These are phyloP conservation scores for Nannochloris sp. DNA, from an alignment of 139 green algal genomes.

Conservation along the genomic window DNA sequence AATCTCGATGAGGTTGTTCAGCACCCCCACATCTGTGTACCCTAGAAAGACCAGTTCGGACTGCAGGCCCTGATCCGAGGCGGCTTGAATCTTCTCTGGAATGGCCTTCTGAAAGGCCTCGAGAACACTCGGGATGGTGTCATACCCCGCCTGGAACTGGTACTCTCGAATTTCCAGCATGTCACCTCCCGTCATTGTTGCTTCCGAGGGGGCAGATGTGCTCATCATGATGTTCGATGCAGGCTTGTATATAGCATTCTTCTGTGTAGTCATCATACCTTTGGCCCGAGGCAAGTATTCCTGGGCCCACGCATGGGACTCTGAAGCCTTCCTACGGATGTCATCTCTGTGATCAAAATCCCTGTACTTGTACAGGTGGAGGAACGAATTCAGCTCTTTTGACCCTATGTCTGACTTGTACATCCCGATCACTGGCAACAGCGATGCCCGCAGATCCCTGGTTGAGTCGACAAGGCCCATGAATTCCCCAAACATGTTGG, in stretches of 20 bases:
- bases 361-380: slow-evolving; percentile 29
- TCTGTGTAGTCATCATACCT: slow-evolving; percentile 3
- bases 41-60: slow-evolving; percentile 54
- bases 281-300: neutral
- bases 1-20: slow-evolving; percentile 53
- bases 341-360: slow-evolving; percentile 23
- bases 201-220: no score
- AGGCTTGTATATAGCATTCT: slow-evolving; percentile 18
- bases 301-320: slow-evolving; percentile 9
- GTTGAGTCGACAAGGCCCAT: no score
- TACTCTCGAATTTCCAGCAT: slow-evolving; percentile 68
- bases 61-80: slow-evolving; percentile 17
- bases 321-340: slow-evolving; percentile 1
- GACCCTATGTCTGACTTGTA: no score
- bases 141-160: slow-evolving; percentile 68
- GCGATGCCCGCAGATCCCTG: no score
- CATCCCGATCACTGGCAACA: no score
- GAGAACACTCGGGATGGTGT: slow-evolving; percentile 54
- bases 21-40: slow-evolving; percentile 50
- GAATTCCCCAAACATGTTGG: no score
- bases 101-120: slow-evolving; percentile 47
- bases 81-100: slow-evolving; percentile 56
- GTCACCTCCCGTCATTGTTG: slow-evolving; percentile 6
- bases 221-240: slow-evolving; percentile 9
- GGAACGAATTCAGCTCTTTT: slow-evolving; percentile 11